Conservation (phyloP, 2,329 filamentous ascomycete genomes). For the Bipolaris cookei region DNA sequence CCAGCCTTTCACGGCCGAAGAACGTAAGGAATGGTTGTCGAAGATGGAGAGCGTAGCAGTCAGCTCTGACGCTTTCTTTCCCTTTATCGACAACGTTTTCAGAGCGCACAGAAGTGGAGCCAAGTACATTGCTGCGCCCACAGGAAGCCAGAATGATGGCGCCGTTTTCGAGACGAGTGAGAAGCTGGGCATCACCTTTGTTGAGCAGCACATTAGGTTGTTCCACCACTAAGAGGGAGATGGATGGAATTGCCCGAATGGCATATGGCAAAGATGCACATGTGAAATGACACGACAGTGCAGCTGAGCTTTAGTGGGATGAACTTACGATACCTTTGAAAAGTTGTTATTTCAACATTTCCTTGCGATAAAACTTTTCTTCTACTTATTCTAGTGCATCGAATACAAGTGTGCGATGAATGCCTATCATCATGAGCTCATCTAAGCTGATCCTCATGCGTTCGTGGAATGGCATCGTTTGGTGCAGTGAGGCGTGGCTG, state of each 20-base stretch:
- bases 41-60: constrained; percentile 84
- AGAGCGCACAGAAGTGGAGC: constrained; percentile 84
- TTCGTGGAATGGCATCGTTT: not conserved
- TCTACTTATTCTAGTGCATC: not conserved
- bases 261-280: constrained; percentile 6
- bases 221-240: constrained; percentile 80
- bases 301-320: not conserved
- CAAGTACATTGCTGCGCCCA: constrained; percentile 95
- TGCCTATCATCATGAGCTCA: not conserved
- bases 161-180: constrained; percentile 88
- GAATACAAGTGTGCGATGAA: not conserved
- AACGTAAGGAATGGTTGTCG: constrained; percentile 83
- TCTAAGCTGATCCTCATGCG: no score
- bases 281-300: constrained; percentile 6
- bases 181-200: constrained; percentile 89
- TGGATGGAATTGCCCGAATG: not conserved
- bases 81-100: constrained; percentile 98
- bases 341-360: constrained; percentile 15
- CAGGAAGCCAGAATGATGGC: constrained; percentile 84
- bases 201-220: constrained; percentile 90
- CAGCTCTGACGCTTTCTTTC: constrained; percentile 97
- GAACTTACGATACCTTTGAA: constrained; percentile 13
- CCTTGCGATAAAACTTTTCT: not conserved
- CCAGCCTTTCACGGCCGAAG: constrained; percentile 77
- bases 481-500: not conserved